Percentiles rank a stretch among this genome's conserved stretches.
phyloP scores from a whole-genome alignment of 2,329 filamentous ascomycete species.

The Penicillium nordicum region DNA sequence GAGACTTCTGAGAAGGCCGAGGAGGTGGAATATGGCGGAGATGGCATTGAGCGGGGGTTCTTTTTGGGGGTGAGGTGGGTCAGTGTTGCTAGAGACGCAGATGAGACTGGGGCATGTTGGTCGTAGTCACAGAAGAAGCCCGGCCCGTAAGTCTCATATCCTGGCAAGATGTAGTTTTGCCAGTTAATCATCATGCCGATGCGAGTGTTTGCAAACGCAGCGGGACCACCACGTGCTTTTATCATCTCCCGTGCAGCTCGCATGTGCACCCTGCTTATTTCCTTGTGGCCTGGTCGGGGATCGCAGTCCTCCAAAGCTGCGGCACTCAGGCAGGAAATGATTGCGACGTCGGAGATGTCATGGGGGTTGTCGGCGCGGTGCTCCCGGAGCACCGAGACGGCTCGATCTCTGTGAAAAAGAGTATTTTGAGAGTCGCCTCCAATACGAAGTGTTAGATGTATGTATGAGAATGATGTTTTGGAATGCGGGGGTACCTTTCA shows the following conservation, averaged over 20 bases:
- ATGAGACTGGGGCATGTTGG: slow-evolving; percentile 5
- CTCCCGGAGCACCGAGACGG: slow-evolving; percentile 34
- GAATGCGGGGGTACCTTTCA: slow-evolving; percentile 39
- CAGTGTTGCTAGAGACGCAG: background rate
- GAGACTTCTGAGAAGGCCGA: slow-evolving; percentile 14
- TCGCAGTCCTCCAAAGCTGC: slow-evolving; percentile 42
- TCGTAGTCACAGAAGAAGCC: slow-evolving; percentile 36
- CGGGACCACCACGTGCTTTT: slow-evolving; percentile 35
- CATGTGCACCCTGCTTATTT: slow-evolving; percentile 42
- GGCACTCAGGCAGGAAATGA: slow-evolving; percentile 40
- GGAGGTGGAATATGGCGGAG: slow-evolving; percentile 20
- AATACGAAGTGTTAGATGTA: slow-evolving; percentile 37
- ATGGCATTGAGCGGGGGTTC: slow-evolving; percentile 19
- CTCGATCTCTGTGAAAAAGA: slow-evolving; percentile 33
- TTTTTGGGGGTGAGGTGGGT: background rate
- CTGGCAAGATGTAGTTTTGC: slow-evolving; percentile 42
- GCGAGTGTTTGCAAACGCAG: slow-evolving; percentile 36
- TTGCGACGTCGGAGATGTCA: slow-evolving; percentile 38
- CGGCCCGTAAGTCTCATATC: slow-evolving; percentile 35
- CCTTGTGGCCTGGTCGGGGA: slow-evolving; percentile 36
- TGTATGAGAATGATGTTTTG: slow-evolving; percentile 41
- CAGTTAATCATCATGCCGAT: slow-evolving; percentile 43
- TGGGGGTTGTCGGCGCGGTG: slow-evolving; percentile 31
- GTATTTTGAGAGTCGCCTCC: slow-evolving; percentile 30
- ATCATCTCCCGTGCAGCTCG: slow-evolving; percentile 40